Conservation (phyloP, 805 yeast species). For the Candida caryicola region DNA sequence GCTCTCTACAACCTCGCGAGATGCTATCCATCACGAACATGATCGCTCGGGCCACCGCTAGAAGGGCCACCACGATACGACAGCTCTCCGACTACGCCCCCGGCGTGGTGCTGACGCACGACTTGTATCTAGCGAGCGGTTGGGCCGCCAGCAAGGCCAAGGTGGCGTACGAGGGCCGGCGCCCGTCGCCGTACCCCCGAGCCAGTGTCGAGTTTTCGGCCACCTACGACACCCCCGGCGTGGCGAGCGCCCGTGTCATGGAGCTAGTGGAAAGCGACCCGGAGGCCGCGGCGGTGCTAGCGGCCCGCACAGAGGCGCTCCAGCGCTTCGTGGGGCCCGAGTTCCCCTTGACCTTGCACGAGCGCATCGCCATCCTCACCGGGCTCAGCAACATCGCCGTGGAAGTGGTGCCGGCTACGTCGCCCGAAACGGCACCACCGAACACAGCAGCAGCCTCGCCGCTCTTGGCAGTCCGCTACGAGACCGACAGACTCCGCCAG, state of each 20-base stretch:
- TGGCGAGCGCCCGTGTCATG: constrained; percentile 9
- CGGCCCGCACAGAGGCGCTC: constrained; percentile 15
- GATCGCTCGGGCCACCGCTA: too few species aligned
- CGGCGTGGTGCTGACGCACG: constrained; percentile 23
- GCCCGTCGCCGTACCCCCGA: constrained; percentile 15
- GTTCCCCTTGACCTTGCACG: constrained; percentile 24
- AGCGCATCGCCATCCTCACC: constrained; percentile 25
- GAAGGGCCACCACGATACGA: too few species aligned
- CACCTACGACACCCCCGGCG: constrained; percentile 8
- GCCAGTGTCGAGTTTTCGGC: constrained; percentile 15
- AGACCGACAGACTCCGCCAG: constrained; percentile 22
- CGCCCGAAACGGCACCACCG: too few species aligned
- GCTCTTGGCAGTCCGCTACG: background rate
- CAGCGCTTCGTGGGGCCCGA: constrained; percentile 24
- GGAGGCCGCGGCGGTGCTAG: background rate
- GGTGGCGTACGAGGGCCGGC: constrained; percentile 10
- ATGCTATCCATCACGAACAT: too few species aligned
- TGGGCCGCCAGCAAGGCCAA: constrained; percentile 12
- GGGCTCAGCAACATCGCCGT: constrained; percentile 25
- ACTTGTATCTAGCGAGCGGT: constrained; percentile 15
- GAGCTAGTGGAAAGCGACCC: constrained; percentile 11
- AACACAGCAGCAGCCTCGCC: too few species aligned
- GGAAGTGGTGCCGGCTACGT: too few species aligned
- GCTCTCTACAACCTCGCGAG: too few species aligned
- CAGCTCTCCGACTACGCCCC: too few species aligned